These are phyloP conservation scores for Neonectria magnoliae DNA, from an alignment of 2,329 filamentous ascomycete species.

Conservation along the genomic window DNA sequence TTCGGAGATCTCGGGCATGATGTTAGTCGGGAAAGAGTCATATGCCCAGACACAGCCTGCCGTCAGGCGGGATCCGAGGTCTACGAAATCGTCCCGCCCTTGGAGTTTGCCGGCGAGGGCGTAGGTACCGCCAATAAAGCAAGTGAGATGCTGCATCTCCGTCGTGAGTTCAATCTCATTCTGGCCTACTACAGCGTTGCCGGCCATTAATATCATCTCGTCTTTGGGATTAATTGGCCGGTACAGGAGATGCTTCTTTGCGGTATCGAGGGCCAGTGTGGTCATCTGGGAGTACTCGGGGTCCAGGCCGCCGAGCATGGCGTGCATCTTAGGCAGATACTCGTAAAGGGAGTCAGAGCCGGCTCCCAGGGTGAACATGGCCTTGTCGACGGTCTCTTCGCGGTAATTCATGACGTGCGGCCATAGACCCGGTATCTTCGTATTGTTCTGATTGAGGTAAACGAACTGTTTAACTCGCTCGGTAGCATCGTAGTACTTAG, in stretches of 20 bases:
- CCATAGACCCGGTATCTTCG: conserved; percentile 78
- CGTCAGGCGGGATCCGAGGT: conserved; percentile 58
- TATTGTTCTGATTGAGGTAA: conserved; percentile 71
- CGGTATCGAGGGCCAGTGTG: conserved; percentile 67
- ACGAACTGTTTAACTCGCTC: conserved; percentile 78
- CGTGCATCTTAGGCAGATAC: conserved; percentile 68
- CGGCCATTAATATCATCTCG: conserved; percentile 69
- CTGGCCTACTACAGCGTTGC: conserved; percentile 46
- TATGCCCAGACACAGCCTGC: conserved; percentile 67
- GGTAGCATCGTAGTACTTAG: conserved; percentile 80
- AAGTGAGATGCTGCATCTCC: conserved; percentile 69
- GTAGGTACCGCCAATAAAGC: conserved; percentile 77
- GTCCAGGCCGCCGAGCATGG: conserved; percentile 72
- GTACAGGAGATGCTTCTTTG: conserved; percentile 72
- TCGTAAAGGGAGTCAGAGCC: conserved; percentile 65
- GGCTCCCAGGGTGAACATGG: conserved; percentile 56
- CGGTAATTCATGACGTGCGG: conserved; percentile 71
- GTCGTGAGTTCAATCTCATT: conserved; percentile 43
- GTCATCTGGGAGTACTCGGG: conserved; percentile 74
- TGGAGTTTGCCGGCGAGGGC: conserved; percentile 73
- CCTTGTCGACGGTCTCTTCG: conserved; percentile 57
- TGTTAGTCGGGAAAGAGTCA: conserved; percentile 57
- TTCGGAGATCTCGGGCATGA: conserved; percentile 63
- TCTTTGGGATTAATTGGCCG: conserved; percentile 71
- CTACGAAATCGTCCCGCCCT: conserved; percentile 56